Base-by-base conservation (phyloP, 108 stramenopile species). In the Seminavis robusta region DNA sequence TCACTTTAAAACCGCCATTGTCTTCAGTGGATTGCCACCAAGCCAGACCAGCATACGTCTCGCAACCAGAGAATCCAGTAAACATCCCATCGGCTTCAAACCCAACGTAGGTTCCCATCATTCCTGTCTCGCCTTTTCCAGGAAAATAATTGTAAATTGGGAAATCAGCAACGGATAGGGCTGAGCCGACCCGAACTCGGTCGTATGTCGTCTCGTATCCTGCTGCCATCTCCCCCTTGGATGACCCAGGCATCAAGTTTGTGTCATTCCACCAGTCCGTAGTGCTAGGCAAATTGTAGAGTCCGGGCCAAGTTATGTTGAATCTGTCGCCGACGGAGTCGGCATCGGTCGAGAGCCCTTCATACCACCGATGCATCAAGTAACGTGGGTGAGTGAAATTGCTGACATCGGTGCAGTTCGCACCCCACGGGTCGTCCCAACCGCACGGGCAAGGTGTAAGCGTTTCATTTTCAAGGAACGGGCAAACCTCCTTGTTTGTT, bases 1-100 rank as follows among this genome's bases (percentile, higher is more conserved):
- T 58, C 10, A 83, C 42, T 15, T 31, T 3, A 34, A 44, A 55
- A 28, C 74, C 81, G 16, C 65, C 64, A 58, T 78, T 83, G 20
- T 28, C 58, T 33, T 67, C 70, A 0, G 57, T 45, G 1, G 77
- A 78, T 58, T 33, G 25, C 25, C 61, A 77, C 32, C 46, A 30
- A 6, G 81, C 43, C 41, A 46, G 45, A n/a, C 37, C 39, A 13
- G 65, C 64, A 25, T 33, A 42, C 25, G 33, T 41, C 17, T 61
- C 52, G 58, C 81, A 83, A 9, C 81, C 81, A 38, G 54, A 11
- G 40, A 47, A 79, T 0, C 81, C 81, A 9, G 30, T 34, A 34
- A 64, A 49, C 55, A 65, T 55, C 1, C 81, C 81, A 46, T 83
- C 81, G 10, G 73, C 58, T 53, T 83, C 81, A 46, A 71, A 63